phyloP scores from a whole-genome alignment of 306 rosid species.

The Cucurbita pepo region DNA sequence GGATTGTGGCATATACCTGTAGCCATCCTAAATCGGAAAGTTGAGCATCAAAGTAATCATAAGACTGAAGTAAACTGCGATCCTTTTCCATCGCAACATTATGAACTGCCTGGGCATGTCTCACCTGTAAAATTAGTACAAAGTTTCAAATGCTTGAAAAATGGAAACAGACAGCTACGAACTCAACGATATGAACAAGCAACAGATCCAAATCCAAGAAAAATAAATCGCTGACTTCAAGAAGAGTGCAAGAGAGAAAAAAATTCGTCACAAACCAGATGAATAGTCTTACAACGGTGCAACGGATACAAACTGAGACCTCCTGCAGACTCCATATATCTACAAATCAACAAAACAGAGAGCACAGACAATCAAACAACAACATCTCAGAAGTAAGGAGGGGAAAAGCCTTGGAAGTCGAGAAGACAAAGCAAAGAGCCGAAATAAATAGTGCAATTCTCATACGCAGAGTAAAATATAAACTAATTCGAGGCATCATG shows the following conservation, averaged over 20 bases:
- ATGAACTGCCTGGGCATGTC: constrained; percentile 92
- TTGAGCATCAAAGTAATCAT: constrained; percentile 69
- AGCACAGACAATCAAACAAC: not conserved
- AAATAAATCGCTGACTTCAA: not conserved
- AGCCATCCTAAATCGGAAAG: constrained; percentile 79
- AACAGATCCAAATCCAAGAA: not conserved
- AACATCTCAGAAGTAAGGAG: constrained; percentile 1
- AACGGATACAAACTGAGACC: constrained; percentile 36
- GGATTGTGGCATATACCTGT: constrained; percentile 38
- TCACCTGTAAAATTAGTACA: constrained; percentile 32
- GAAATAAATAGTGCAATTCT: not conserved
- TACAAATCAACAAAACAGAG: constrained; percentile 6
- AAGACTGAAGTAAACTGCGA: constrained; percentile 38
- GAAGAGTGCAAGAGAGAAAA: not conserved
- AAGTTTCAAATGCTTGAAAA: not conserved
- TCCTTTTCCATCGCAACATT: constrained; percentile 69
- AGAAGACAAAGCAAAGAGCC: not conserved
- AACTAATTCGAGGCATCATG: not conserved
- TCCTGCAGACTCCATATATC: constrained; percentile 35
- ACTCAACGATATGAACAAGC: not conserved
- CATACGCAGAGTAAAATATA: not conserved
- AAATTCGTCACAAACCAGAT: constrained; percentile 22
- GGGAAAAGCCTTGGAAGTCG: not conserved
- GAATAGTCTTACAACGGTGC: constrained; percentile 64
- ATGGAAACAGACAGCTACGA: not conserved